Percentiles rank a stretch among this genome's conserved stretches.
Evolutionary conservation across 768 basidiomycete species (phyloP).

Genomic region (Tephrocybe rancida): DNA sequence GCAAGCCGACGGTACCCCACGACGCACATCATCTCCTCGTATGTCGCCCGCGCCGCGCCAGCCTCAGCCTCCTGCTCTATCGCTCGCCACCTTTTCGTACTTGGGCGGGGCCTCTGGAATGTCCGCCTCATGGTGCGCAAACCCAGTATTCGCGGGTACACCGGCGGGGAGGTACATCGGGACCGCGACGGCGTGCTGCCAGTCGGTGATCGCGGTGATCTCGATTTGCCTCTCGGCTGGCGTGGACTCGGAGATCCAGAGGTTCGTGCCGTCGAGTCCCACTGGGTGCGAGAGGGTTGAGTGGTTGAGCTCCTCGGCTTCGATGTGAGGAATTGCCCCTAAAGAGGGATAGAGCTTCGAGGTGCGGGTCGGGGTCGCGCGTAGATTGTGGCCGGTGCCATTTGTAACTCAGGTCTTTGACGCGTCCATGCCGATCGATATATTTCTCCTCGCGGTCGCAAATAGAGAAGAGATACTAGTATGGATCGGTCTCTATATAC

Average conservation of each 20-base stretch:
- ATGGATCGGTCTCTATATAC: background rate
- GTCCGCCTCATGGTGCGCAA: background rate
- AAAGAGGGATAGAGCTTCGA: background rate
- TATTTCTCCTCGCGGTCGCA: background rate
- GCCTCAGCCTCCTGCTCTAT: too few relatives aligned
- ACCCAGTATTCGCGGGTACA: background rate
- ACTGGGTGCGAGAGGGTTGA: background rate
- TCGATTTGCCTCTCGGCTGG: background rate
- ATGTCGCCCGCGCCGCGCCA: too few relatives aligned
- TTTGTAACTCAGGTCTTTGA: background rate
- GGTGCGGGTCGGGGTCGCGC: background rate
- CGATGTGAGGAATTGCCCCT: background rate
- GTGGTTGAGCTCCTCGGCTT: background rate
- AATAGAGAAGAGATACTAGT: background rate
- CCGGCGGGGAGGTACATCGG: background rate
- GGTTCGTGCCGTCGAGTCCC: slow-evolving; percentile 2
- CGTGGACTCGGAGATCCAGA: slow-evolving; percentile 5
- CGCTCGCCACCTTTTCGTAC: too few relatives aligned
- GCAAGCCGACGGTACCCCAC: too few relatives aligned
- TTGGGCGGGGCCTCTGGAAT: background rate
- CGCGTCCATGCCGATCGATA: background rate
- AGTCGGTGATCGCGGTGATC: background rate
- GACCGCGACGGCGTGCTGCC: too few relatives aligned
- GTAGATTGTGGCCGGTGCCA: background rate
- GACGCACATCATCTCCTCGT: too few relatives aligned